Evolutionary conservation across 768 basidiomycete species (phyloP), one percentile per base, ranked within the genome.

Genomic region (Cystofilobasidium macerans): DNA sequence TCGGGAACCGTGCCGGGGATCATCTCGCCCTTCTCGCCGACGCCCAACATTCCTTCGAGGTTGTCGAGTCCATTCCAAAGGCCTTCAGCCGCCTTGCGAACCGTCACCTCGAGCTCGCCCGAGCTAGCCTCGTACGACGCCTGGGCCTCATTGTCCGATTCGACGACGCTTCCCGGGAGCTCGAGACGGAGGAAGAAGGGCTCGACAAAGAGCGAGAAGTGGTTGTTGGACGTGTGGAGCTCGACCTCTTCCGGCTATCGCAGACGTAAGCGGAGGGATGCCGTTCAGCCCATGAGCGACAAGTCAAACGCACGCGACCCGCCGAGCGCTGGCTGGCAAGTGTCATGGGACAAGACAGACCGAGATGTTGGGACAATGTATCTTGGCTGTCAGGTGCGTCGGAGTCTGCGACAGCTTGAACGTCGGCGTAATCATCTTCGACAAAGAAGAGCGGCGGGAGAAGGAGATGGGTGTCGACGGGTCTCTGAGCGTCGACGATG

Each of bases 221-320:
- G 75, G 32, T 82, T 82, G 61, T 82, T 65, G 72, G 88, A 85
- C 64, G 88, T 83, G 69, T 86, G 80, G 58, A 89, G 85, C 74
- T 90, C 89, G 36, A 85, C 82, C 69, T 90, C 89, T 47, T 85
- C 82, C 14, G 89, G 87, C 88, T 90, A 81, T n/a, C n/a, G n/a
- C n/a, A n/a, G n/a, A n/a, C n/a, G n/a, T n/a, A n/a, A n/a, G n/a
- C n/a, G n/a, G n/a, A n/a, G n/a, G n/a, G n/a, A n/a, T n/a, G n/a
- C n/a, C n/a, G n/a, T n/a, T n/a, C n/a, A n/a, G n/a, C n/a, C n/a
- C n/a, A n/a, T n/a, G n/a, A n/a, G n/a, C n/a, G n/a, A n/a, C n/a
- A n/a, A n/a, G n/a, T n/a, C n/a, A n/a, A n/a, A n/a, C n/a, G n/a
- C n/a, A n/a, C n/a, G n/a, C n/a, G n/a, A n/a, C n/a, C n/a, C n/a